Base-by-base conservation (phyloP, 140 eudicot species). In the Flaveria floridana region DNA sequence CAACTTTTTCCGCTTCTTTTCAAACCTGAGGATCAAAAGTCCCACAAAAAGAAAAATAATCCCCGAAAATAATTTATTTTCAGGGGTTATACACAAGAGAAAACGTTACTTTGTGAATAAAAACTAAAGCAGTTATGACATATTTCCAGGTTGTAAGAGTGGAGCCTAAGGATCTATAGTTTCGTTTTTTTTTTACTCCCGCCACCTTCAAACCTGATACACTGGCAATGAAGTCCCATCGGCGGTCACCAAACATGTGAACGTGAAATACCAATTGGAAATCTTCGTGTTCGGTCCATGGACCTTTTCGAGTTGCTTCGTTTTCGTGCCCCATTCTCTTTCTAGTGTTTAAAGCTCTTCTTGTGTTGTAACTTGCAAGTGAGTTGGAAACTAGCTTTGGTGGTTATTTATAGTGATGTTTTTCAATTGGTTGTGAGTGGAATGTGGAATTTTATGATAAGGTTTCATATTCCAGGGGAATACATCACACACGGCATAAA, bases 201-300 rank as follows among this genome's bases (percentile, higher is more conserved):
- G 82, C 97, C 97, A 91, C 93, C 97, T 86, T 88, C 97, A 91
- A 91, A 91, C 97, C 97, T 91, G 97, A 91, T 70, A 91, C 97
- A 80, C 84, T 83, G 7, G 97, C 95, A 70, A 91, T 81, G 90
- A 91, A 91, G 86, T 91, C 97, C 97, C 97, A 91, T 57, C 97
- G 83, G 2, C 97, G 91, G 65, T 91, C 96, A 14, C 97, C 97
- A 20, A 88, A 89, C 79, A 91, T 72, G 74, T 87, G 89, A 84
- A 89, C 97, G 56, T 86, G 86, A 44, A 89, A 85, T 12, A 77
- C 82, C 65, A 91, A 79, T 74, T 88, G 97, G 68, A 77, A 77
- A 75, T 91, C 97, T 87, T 91, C 97, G 21, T 91, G 88, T 79
- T 91, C 97, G 2, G 93, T 91, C 97, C 97, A 91, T 41, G 97